Evolutionary conservation across 108 stramenopile genomes (phyloP).

Genomic region (Licmophora abbreviata): DNA sequence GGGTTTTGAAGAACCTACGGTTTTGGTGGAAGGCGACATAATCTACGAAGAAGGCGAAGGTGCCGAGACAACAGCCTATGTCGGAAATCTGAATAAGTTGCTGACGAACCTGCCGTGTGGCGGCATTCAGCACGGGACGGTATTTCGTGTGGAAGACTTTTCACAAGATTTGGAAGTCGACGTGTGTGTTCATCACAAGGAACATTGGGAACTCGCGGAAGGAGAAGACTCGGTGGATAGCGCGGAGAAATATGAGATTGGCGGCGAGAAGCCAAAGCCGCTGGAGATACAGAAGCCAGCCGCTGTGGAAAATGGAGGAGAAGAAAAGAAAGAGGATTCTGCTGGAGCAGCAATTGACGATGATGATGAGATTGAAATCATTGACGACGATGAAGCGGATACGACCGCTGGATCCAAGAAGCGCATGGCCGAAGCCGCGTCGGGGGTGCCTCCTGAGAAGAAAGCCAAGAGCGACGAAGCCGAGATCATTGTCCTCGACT

Average conservation of each 20-base stretch:
- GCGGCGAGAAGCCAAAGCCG: conserved; percentile 1
- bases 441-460: conserved; percentile 16
- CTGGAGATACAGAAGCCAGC: background rate
- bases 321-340: conserved; percentile 10
- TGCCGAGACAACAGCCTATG: conserved; percentile 48
- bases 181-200: conserved; percentile 58
- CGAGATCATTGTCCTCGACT: conserved; percentile 48
- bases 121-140: conserved; percentile 82
- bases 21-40: conserved; percentile 52
- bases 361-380: conserved; percentile 6
- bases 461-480: conserved; percentile 29
- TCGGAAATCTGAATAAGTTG: conserved; percentile 40
- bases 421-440: conserved; percentile 8
- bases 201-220: conserved; percentile 31
- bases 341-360: conserved; percentile 4
- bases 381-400: conserved; percentile 9
- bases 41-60: conserved; percentile 84
- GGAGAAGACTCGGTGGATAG: conserved; percentile 15
- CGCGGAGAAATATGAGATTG: background rate
- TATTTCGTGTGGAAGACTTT: conserved; percentile 81
- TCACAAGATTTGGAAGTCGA: conserved; percentile 84
- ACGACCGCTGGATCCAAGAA: background rate
- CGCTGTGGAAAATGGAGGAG: conserved; percentile 1
- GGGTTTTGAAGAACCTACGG: conserved; percentile 77
- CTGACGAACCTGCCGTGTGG: conserved; percentile 66